A percentile compares a stretch with the other conserved stretches of the same genome.
Conservation (phyloP, 768 basidiomycete species). For the Steccherinum ochraceum region DNA sequence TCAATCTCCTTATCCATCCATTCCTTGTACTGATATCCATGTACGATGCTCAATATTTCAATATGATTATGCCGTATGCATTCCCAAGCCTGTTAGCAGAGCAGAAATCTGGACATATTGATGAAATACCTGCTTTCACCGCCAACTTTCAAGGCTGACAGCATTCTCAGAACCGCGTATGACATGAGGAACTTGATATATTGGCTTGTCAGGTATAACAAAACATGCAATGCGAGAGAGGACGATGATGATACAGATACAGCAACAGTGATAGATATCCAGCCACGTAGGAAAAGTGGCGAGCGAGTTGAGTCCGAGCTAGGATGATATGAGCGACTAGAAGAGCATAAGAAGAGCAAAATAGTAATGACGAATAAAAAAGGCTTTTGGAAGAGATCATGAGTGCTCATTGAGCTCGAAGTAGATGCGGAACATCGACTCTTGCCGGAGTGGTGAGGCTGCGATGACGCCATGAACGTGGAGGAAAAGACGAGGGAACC, state of each 20-base stretch:
- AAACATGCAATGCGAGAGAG: slow-evolving; percentile 4
- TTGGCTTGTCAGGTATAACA: background rate
- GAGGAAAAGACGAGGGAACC: slow-evolving; percentile 88
- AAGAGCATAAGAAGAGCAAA: background rate
- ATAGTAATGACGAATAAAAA: background rate
- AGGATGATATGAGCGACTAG: background rate
- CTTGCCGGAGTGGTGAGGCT: slow-evolving; percentile 62
- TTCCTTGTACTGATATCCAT: too few species aligned
- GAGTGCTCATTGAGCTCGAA: slow-evolving; percentile 61
- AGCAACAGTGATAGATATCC: slow-evolving; percentile 15
- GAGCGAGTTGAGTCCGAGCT: background rate
- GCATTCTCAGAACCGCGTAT: too few species aligned
- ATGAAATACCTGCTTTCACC: too few species aligned
- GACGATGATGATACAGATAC: slow-evolving; percentile 21
- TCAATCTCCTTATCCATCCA: too few species aligned
- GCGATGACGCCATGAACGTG: slow-evolving; percentile 86
- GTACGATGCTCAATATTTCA: too few species aligned
- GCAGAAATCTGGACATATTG: too few species aligned
- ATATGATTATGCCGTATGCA: too few species aligned
- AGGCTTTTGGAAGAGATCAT: background rate
- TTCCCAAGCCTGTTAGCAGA: too few species aligned
- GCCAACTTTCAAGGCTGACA: too few species aligned
- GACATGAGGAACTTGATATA: background rate
- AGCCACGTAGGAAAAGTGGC: slow-evolving; percentile 9
- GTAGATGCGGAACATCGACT: slow-evolving; percentile 89